Percentiles rank a stretch among this genome's conserved stretches.
Evolutionary conservation across 371 early-diverging fungal genomes (phyloP).

Genomic region (Globomyces sp.): DNA sequence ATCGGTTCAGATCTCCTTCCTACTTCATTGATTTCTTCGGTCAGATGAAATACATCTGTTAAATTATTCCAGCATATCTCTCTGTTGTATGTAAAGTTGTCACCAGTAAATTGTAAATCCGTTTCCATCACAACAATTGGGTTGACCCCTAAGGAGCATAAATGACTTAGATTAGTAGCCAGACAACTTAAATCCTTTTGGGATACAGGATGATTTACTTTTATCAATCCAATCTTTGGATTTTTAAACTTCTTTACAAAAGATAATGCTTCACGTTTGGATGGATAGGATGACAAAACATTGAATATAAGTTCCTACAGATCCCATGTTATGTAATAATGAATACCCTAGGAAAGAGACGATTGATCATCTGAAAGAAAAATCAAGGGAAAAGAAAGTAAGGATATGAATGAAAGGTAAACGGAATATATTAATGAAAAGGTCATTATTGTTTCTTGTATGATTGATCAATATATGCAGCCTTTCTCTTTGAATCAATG

Average conservation of each 20-base stretch:
- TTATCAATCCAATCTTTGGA: constrained; percentile 8
- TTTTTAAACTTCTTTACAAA: not conserved
- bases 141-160: not conserved
- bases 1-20: not conserved
- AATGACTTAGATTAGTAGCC: constrained; percentile 1
- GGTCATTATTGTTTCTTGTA: too few species aligned
- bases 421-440: not conserved
- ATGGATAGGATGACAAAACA: constrained; percentile 5
- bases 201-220: not conserved
- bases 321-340: not conserved
- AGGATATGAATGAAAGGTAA: not conserved
- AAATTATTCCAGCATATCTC: constrained; percentile 1
- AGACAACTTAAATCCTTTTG: not conserved
- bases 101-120: not conserved
- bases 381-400: too few species aligned
- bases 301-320: constrained; percentile 11
- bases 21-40: constrained; percentile 1
- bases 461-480: too few species aligned
- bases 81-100: not conserved
- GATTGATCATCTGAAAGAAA: too few species aligned
- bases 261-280: constrained; percentile 7
- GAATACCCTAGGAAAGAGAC: not conserved
- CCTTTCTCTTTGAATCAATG: too few species aligned
- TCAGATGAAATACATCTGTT: constrained; percentile 3
- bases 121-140: constrained; percentile 10